Conservation (phyloP, 495 filamentous ascomycete species). For the Aspergillus sparsus region DNA sequence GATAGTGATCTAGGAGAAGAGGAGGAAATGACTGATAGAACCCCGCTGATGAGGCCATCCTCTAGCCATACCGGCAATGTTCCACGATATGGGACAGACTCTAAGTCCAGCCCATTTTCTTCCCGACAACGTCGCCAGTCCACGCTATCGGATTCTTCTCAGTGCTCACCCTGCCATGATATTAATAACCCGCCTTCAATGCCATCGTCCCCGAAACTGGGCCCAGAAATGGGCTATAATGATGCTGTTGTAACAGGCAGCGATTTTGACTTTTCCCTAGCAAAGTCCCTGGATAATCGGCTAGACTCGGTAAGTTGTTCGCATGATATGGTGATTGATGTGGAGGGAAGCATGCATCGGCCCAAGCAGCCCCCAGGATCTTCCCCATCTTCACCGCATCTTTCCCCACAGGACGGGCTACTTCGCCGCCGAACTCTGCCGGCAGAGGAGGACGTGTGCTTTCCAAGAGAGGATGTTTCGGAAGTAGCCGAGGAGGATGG, state of each 20-base stretch:
- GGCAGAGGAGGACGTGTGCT: conserved; percentile 90
- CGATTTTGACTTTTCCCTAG: conserved; percentile 44
- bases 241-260: conserved; percentile 70
- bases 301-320: conserved; percentile 28
- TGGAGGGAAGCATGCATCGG: conserved; percentile 51
- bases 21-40: conserved; percentile 40
- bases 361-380: conserved; percentile 32
- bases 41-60: conserved; percentile 40
- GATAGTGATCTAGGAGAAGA: conserved; percentile 51
- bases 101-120: conserved; percentile 32
- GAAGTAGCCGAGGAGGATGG: conserved; percentile 79
- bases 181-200: conserved; percentile 97
- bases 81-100: conserved; percentile 45
- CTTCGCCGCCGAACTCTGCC: conserved; percentile 54
- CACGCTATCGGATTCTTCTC: conserved; percentile 35
- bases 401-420: conserved; percentile 36
- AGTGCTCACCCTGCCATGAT: conserved; percentile 57
- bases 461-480: conserved; percentile 75
- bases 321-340: conserved; percentile 59
- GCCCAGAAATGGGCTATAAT: conserved; percentile 66
- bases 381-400: conserved; percentile 34
- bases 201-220: conserved; percentile 69
- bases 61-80: conserved; percentile 29
- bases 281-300: conserved; percentile 37
- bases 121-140: conserved; percentile 35